A percentile compares a stretch with the other conserved stretches of the same genome.
These are phyloP conservation scores for Trypanosoma grayi DNA, from an alignment of 208 protist genomes.

Conservation along the genomic window DNA sequence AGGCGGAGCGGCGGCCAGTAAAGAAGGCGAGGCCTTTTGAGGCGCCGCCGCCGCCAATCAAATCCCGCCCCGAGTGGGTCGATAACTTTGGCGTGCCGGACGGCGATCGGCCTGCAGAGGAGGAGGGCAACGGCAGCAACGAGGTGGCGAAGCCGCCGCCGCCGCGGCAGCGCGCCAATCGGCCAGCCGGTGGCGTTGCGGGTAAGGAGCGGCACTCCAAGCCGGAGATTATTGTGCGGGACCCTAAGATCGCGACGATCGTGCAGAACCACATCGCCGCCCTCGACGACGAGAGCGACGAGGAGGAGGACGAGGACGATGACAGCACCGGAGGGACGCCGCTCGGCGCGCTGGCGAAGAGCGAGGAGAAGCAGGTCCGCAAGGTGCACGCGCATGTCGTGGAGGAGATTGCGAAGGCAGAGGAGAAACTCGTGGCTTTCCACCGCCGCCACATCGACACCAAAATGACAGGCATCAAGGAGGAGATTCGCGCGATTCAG, in stretches of 20 bases:
- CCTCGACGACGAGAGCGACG: conserved; percentile 48
- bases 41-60: conserved; percentile 30
- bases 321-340: neutral
- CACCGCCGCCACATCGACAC: conserved; percentile 93
- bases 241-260: conserved; percentile 89
- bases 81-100: conserved; percentile 53
- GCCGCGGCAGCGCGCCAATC: conserved; percentile 12
- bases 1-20: conserved; percentile 14
- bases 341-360: conserved; percentile 26
- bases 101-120: conserved; percentile 6
- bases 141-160: conserved; percentile 14
- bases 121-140: conserved; percentile 24
- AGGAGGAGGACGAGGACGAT: conserved; percentile 59
- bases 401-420: conserved; percentile 91
- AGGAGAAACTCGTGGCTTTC: conserved; percentile 91
- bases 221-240: conserved; percentile 46
- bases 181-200: neutral
- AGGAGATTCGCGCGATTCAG: conserved; percentile 91
- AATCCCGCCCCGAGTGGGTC: conserved; percentile 76
- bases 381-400: conserved; percentile 90
- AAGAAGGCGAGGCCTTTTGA: conserved; percentile 44
- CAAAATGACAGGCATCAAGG: conserved; percentile 93
- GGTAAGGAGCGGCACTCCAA: conserved; percentile 23
- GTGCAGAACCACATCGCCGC: conserved; percentile 82
- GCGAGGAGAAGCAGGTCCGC: conserved; percentile 84